Evolutionary conservation across 2,329 filamentous ascomycete species (phyloP).

Genomic region (Venturia oleaginea): DNA sequence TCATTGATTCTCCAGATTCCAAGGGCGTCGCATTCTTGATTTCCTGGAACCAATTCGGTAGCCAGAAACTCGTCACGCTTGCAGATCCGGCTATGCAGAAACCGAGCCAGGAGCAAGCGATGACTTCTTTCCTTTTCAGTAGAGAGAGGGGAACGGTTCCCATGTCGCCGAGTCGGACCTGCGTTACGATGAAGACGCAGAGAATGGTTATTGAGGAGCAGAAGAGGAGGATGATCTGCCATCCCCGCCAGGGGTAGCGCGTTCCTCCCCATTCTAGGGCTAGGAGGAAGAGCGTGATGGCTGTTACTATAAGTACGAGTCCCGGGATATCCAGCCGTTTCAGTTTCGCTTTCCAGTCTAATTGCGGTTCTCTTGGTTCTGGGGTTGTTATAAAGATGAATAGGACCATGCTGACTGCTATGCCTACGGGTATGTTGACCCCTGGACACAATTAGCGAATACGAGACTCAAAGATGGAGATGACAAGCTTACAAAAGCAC

Average conservation of each 20-base stretch:
- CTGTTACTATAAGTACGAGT: constrained; percentile 25
- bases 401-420: constrained; percentile 16
- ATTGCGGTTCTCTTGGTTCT: constrained; percentile 14
- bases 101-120: constrained; percentile 5
- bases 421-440: constrained; percentile 22
- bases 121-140: constrained; percentile 9
- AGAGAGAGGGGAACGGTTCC: constrained; percentile 20
- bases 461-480: not conserved
- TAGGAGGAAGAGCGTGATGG: constrained; percentile 24
- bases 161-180: constrained; percentile 17
- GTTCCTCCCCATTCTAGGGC: constrained; percentile 29
- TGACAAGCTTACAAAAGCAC: constrained; percentile 18
- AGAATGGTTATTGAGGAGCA: constrained; percentile 7
- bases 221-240: constrained; percentile 17
- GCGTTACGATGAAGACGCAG: constrained; percentile 19
- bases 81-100: constrained; percentile 8
- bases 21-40: constrained; percentile 32
- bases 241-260: constrained; percentile 15
- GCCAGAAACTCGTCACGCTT: constrained; percentile 16
- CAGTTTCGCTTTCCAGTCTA: constrained; percentile 26
- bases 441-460: constrained; percentile 18
- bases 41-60: constrained; percentile 34
- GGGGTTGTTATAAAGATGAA: constrained; percentile 16
- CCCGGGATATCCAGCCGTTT: constrained; percentile 41
- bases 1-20: constrained; percentile 24